Evolutionary conservation across 306 rosid genomes (phyloP).

Genomic region (Purshia tridentata): DNA sequence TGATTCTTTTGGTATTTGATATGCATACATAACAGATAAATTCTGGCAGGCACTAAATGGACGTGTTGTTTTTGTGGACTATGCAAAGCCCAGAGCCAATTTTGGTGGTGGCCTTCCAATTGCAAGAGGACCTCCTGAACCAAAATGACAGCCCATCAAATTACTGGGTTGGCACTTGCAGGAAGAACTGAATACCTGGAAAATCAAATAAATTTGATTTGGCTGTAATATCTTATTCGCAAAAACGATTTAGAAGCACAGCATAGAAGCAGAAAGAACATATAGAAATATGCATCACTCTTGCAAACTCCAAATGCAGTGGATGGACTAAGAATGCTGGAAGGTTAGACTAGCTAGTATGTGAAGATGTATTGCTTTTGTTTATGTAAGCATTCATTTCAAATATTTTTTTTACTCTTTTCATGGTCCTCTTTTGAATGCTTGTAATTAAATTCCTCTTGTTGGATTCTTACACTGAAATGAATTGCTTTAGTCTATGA

Average conservation of each 20-base stretch:
- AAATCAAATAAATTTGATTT: not conserved
- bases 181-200: not conserved
- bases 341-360: conserved; percentile 2
- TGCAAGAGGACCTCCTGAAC: conserved; percentile 90
- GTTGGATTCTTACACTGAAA: not conserved
- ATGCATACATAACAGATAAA: conserved; percentile 20
- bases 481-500: not conserved
- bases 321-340: not conserved
- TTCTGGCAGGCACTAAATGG: conserved; percentile 71
- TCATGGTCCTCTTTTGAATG: not conserved
- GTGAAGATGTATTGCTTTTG: conserved; percentile 1
- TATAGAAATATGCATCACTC: not conserved
- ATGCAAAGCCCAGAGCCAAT: conserved; percentile 58
- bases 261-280: not conserved
- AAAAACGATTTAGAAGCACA: not conserved
- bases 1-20: not conserved
- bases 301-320: not conserved
- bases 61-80: conserved; percentile 77
- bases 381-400: not conserved
- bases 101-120: conserved; percentile 50
- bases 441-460: not conserved
- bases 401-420: not conserved
- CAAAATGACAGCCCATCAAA: conserved; percentile 22
- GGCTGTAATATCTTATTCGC: not conserved
- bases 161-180: not conserved